Evolutionary conservation across 2,329 filamentous ascomycete genomes (phyloP).

Genomic region (Chaetomium strumarium): DNA sequence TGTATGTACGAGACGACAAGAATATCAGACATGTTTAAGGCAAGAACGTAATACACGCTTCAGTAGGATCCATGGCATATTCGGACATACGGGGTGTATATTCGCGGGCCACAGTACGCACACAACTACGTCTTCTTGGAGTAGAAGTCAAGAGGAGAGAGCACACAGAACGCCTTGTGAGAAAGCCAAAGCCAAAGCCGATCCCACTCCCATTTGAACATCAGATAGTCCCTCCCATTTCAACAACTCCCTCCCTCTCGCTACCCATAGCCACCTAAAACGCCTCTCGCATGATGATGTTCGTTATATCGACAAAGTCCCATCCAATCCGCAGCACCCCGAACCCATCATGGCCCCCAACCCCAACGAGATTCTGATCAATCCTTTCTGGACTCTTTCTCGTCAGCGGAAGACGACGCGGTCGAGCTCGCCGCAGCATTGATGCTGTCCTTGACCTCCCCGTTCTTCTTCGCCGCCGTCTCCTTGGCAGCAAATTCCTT

Average conservation of each 20-base stretch:
- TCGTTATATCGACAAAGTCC: no score
- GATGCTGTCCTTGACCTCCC: slow-evolving; percentile 14
- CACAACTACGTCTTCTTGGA: neutral
- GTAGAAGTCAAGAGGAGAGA: neutral
- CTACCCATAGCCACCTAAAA: slow-evolving; percentile 1
- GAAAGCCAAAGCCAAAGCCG: neutral
- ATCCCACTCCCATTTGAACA: neutral
- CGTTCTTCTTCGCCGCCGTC: neutral
- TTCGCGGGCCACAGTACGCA: neutral
- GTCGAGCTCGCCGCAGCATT: slow-evolving; percentile 1
- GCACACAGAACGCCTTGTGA: no score
- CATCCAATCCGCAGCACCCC: no score
- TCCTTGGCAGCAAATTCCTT: slow-evolving; percentile 41
- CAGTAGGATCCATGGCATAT: no score
- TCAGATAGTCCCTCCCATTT: neutral
- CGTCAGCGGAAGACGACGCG: slow-evolving; percentile 1
- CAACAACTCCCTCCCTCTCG: neutral
- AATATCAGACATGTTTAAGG: no score
- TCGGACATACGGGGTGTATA: no score
- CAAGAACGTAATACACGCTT: no score
- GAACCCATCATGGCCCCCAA: no score
- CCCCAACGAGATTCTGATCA: slow-evolving; percentile 6
- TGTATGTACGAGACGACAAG: no score
- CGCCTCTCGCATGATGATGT: neutral
- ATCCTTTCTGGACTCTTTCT: slow-evolving; percentile 13